Conservation (phyloP, 192 early-diverging fungal genomes). For the Coemansia sp. region DNA sequence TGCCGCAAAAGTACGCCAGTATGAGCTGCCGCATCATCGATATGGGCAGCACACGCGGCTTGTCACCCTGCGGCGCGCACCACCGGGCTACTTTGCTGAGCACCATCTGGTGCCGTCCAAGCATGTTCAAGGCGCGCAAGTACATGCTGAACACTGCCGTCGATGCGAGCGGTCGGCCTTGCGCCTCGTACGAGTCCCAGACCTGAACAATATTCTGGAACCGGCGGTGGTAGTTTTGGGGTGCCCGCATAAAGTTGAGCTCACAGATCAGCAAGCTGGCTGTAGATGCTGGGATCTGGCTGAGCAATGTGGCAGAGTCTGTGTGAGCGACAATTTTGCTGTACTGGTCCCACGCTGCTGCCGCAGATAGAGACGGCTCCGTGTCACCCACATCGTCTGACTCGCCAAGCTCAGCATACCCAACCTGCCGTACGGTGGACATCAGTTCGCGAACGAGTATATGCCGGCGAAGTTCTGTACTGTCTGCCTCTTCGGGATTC, state of each 20-base stretch:
- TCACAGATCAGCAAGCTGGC: constrained; percentile 31
- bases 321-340: constrained; percentile 18
- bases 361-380: constrained; percentile 4
- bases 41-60: background rate
- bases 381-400: background rate
- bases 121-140: constrained; percentile 45
- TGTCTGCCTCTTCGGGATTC: background rate
- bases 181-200: constrained; percentile 15
- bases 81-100: constrained; percentile 16
- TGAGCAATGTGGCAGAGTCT: constrained; percentile 13
- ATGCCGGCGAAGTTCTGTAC: constrained; percentile 9
- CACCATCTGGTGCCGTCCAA: constrained; percentile 19
- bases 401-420: background rate
- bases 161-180: constrained; percentile 17
- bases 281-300: constrained; percentile 19
- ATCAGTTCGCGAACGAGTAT: constrained; percentile 38
- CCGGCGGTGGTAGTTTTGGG: constrained; percentile 16
- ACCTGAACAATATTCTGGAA: constrained; percentile 34
- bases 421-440: constrained; percentile 12
- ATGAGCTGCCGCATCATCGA: constrained; percentile 34
- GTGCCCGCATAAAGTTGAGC: constrained; percentile 25
- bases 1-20: constrained; percentile 33
- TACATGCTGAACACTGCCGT: constrained; percentile 29
- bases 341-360: constrained; percentile 40
- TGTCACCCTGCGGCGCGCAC: background rate